phyloP scores from a whole-genome alignment of 305 asterid genomes.

The Solanum hybrid region DNA sequence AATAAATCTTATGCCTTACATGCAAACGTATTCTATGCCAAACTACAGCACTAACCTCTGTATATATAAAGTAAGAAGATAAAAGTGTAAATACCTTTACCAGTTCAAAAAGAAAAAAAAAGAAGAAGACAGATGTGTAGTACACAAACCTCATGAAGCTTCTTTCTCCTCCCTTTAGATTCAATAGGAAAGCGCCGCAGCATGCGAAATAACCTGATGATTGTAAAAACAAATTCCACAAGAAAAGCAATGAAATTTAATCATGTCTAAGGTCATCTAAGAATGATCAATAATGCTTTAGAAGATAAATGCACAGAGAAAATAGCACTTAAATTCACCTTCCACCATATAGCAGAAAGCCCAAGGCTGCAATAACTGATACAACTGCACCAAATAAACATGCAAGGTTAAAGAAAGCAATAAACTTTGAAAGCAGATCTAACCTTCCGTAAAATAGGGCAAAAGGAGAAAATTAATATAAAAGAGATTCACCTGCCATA shows the following conservation, averaged over 20 bases:
- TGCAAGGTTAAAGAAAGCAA: background rate
- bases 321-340: constrained; percentile 37
- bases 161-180: constrained; percentile 94
- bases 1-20: background rate
- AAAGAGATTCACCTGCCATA: constrained; percentile 59
- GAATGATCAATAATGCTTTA: constrained; percentile 6
- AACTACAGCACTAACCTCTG: background rate
- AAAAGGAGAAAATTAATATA: constrained; percentile 1
- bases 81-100: background rate
- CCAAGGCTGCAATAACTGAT: constrained; percentile 77
- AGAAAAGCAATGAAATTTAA: background rate
- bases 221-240: constrained; percentile 9
- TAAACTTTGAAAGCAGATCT: background rate
- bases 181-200: constrained; percentile 87
- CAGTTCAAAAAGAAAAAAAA: background rate
- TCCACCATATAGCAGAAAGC: constrained; percentile 94
- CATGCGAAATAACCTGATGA: constrained; percentile 79
- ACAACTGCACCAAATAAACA: constrained; percentile 56
- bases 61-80: background rate
- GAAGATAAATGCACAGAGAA: constrained; percentile 4
- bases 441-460: background rate
- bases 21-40: background rate
- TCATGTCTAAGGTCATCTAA: background rate
- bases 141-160: constrained; percentile 71
- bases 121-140: background rate